Base-by-base conservation (phyloP, 768 basidiomycete genomes). In the Tulasnella sp. region DNA sequence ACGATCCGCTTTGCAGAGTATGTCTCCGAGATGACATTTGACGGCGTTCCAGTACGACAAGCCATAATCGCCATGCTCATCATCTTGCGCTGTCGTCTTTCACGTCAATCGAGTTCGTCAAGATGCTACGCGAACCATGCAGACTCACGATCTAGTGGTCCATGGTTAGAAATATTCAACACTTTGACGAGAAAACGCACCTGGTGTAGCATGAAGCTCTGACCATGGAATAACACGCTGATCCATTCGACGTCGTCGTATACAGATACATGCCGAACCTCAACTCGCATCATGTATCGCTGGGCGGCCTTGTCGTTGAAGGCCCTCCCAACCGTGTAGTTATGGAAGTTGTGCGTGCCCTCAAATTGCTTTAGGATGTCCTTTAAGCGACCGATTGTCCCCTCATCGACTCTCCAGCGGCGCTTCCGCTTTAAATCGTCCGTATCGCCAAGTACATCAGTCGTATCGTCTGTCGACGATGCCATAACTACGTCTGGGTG, bases 201-300 rank as follows among this genome's bases (percentile, higher is more conserved):
- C 75, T 99, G 96, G 69, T 99, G 94, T 53, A 99, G 71, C 96
- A 99, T 98, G 69, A 99, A 99, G 64, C 89, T 92, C 69, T 99
- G 96, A 0, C 94, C 96, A 66, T 98, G 91, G 67, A 96, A 85
- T 59, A 86, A 73, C 17, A 98, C 82, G 42, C 85, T 86, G 41
- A 98, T 80, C 93, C 94, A 98, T 66, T 99, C 94, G 1, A 86
- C 93, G 19, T 87, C 90, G 49, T 94, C 87, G 5, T 77, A 72
- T 41, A 93, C 72, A 88, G 91, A 59, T 35, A 36, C 32, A 39
- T 27, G 23, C n/a, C 57, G n/a, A 8, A 88, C 94, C 69, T 89
- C 82, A 2, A 98, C 81, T 50, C 75, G 78, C 63, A 89, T 87
- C 83, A 99, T 93, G 67, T 80, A 77, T n/a, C 96, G 75, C 63